Evolutionary conservation across 768 basidiomycete genomes (phyloP).

Genomic region (Pulveroboletus frians): DNA sequence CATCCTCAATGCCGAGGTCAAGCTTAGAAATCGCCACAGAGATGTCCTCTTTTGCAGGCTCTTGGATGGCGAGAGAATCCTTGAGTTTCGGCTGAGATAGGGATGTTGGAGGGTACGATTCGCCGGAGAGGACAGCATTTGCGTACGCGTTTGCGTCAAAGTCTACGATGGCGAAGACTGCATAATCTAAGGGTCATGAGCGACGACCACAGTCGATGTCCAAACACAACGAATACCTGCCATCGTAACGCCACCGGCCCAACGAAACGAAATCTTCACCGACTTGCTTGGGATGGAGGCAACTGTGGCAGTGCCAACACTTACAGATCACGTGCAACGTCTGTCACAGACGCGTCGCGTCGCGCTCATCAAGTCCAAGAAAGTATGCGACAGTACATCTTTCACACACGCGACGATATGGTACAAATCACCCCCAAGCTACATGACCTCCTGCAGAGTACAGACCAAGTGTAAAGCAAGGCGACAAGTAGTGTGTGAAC

Average conservation of each 20-base stretch:
- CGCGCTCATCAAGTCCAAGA: constrained; percentile 18
- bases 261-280: not conserved
- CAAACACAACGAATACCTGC: constrained; percentile 16
- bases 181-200: constrained; percentile 50
- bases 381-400: constrained; percentile 12
- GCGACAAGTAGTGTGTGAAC: constrained; percentile 16
- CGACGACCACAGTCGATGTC: not conserved
- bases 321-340: constrained; percentile 24
- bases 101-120: constrained; percentile 56
- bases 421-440: constrained; percentile 20
- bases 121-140: constrained; percentile 82
- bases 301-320: constrained; percentile 18
- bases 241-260: constrained; percentile 9
- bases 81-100: constrained; percentile 20
- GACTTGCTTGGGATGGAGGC: not conserved
- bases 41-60: constrained; percentile 78
- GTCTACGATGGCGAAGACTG: constrained; percentile 63
- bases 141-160: constrained; percentile 92
- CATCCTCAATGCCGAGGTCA: constrained; percentile 84
- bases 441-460: constrained; percentile 15
- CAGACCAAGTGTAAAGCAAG: constrained; percentile 20
- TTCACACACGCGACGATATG: constrained; percentile 15
- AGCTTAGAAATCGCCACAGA: constrained; percentile 86
- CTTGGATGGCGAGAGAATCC: constrained; percentile 32
- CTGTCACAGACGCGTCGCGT: constrained; percentile 23